Evolutionary conservation across 192 early-diverging fungal genomes (phyloP), one percentile per base, ranked within the genome.

Genomic region (Podila epigama): DNA sequence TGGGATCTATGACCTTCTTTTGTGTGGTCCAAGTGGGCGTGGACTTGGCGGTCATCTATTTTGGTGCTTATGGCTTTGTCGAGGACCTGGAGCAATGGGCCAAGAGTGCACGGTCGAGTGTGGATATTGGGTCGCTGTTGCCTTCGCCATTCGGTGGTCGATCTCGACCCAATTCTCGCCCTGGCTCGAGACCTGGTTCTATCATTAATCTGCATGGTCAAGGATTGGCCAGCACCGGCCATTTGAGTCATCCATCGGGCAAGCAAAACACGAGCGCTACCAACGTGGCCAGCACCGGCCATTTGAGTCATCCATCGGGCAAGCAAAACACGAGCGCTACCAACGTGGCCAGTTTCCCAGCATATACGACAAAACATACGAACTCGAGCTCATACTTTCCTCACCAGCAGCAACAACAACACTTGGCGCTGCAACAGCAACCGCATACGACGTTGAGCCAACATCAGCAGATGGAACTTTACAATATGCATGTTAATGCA

Each of bases 401-500:
- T 2, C 35, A 44, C 1, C 56, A 51, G 16, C 57, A 67, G 10
- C 54, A 50, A 31, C 48, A 63, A 6, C n/a, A 5, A 9, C 69
- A 63, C 25, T 36, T 63, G 22, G 63, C 61, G 5, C 33, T 58
- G 6, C 69, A 64, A 25, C 57, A 58, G 8, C 70, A 66, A 25
- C 40, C 50, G 1, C 63, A 55, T 5, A 54, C 52, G 2, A 44
- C 55, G 3, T 54, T 72, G 39, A 66, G 63, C 31, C 70, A 65
- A 20, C 70, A 72, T 18, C 70, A 72, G 12, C 70, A 72, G 27
- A 62, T 65, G 32, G 70, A 29, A 11, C 50, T 72, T 3, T 65
- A 65, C 51, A 72, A 72, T 20, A 72, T 72, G 70, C 70, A 72
- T 29, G 57, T 72, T 12, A 72, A 72, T 27, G 62, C 70, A 29